These are phyloP conservation scores for Sisymbrium irio DNA, from an alignment of 345 rosid genomes.

Conservation along the genomic window DNA sequence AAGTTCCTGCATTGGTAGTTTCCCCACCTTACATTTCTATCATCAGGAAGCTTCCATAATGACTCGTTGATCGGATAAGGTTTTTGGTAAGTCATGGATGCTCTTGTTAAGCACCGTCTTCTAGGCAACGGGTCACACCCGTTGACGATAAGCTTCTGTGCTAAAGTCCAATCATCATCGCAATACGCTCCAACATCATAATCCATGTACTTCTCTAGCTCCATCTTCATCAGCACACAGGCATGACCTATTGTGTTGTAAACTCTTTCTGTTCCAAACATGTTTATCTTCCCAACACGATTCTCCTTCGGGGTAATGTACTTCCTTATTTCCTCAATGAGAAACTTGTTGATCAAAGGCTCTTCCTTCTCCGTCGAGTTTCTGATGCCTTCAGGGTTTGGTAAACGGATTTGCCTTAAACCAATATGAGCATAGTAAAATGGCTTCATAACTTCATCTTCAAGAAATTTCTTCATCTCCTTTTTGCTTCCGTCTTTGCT, in stretches of 20 bases:
- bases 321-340: conserved; percentile 69
- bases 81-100: conserved; percentile 72
- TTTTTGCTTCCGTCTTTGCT: conserved; percentile 43
- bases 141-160: conserved; percentile 66
- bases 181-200: conserved; percentile 84
- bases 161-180: conserved; percentile 76
- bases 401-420: conserved; percentile 66
- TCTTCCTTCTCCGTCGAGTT: conserved; percentile 50
- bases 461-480: conserved; percentile 59
- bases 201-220: conserved; percentile 79
- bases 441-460: conserved; percentile 70
- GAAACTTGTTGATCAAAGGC: conserved; percentile 71
- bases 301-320: conserved; percentile 70
- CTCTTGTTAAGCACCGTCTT: conserved; percentile 77
- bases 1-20: conserved; percentile 76
- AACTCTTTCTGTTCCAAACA: conserved; percentile 68
- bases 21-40: conserved; percentile 77
- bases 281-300: conserved; percentile 56
- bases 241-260: conserved; percentile 78
- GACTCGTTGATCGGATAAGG: conserved; percentile 84
- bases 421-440: conserved; percentile 61
- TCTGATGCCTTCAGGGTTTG: conserved; percentile 44
- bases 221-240: conserved; percentile 66
- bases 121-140: conserved; percentile 89
- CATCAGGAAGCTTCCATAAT: conserved; percentile 78